Base-by-base conservation (phyloP, 1,284 basidiomycete genomes). In the Fomitopsis betulina region DNA sequence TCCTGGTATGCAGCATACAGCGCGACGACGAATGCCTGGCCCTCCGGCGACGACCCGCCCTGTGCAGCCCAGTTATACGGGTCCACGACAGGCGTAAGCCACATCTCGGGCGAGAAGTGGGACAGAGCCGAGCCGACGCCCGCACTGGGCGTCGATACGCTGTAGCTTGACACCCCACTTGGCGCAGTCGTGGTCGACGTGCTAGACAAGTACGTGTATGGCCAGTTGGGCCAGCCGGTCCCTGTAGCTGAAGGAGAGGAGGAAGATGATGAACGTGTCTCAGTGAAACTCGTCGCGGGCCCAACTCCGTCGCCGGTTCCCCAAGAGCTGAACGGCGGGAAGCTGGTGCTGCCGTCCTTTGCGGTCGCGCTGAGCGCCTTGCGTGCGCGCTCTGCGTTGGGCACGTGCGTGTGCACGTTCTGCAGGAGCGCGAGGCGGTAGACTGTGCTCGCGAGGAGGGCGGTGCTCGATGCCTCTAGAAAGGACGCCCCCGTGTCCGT, bases 361-460 rank as follows among this genome's bases (percentile, higher is more conserved):
- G 61, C 37, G 25, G 68, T 45, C 0, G 74, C 67, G 39, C 76
- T 82, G 25, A 92, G 72, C 0, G 79, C 75, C 58, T 73, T 64
- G 23, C 90, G 78, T 10, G 77, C 76, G n/a, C 71, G 70, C 65
- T 89, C 86, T 0, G 91, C 91, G 12, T 73, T 64, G 0, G 82
- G 77, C 17, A 87, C 64, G 65, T 83, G 72, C 1, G 73, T 75
- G 60, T 82, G 76, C 5, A 80, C 75, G 25, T 75, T 74, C 43
- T 77, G 72, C 21, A 91, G 67, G 1, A 85, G 71, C 0, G 84
- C 81, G 52, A 87, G 75, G 8, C 87, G 81, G 72, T 92, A 93
- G 5, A 91, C 89, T 0, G 89, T 85, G 56, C 85, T 79, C 0
- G 93, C 89, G 55, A 96, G 75, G 38, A 96, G 79, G 0, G 92